Conservation (phyloP, 139 green algal genomes). For the Chloropicon primus region DNA sequence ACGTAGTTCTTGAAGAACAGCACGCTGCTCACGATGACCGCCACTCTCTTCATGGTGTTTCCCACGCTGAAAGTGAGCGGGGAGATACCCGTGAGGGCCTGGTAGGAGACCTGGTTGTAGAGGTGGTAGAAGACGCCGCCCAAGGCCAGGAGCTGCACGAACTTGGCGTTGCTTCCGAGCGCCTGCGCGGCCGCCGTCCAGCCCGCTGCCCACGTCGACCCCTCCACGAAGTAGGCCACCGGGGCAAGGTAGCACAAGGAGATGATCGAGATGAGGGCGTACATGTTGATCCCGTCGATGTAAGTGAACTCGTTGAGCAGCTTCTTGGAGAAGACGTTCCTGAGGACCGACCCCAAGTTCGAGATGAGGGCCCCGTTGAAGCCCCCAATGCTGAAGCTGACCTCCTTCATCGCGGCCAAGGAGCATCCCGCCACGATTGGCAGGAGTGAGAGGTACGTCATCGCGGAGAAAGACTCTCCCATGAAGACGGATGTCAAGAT, state of each 20-base stretch:
- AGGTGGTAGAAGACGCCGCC: slow-evolving; percentile 77
- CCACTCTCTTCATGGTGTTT: slow-evolving; percentile 91
- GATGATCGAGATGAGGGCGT: slow-evolving; percentile 70
- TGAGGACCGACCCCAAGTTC: slow-evolving; percentile 83
- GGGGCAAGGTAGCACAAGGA: slow-evolving; percentile 65
- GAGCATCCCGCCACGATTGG: slow-evolving; percentile 74
- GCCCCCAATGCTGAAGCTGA: slow-evolving; percentile 57
- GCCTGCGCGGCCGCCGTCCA: slow-evolving; percentile 32
- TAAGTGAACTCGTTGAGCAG: slow-evolving; percentile 69
- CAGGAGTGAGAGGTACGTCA: slow-evolving; percentile 68
- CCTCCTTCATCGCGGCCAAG: slow-evolving; percentile 74
- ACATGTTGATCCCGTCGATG: slow-evolving; percentile 89
- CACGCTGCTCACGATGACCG: slow-evolving; percentile 59
- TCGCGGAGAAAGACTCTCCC: slow-evolving; percentile 24
- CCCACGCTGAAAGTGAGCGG: slow-evolving; percentile 77
- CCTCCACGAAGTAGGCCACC: slow-evolving; percentile 47
- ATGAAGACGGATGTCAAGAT: slow-evolving; percentile 22
- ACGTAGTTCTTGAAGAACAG: slow-evolving; percentile 56
- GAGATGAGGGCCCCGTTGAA: slow-evolving; percentile 82
- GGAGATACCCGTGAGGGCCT: slow-evolving; percentile 71
- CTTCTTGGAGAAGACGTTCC: slow-evolving; percentile 85
- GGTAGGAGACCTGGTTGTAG: slow-evolving; percentile 84
- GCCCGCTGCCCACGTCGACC: slow-evolving; percentile 24
- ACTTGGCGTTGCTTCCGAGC: slow-evolving; percentile 25
- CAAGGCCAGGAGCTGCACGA: slow-evolving; percentile 43